These are phyloP conservation scores for Grosmannia penicillata DNA, from an alignment of 2,329 filamentous ascomycete species.

Conservation along the genomic window DNA sequence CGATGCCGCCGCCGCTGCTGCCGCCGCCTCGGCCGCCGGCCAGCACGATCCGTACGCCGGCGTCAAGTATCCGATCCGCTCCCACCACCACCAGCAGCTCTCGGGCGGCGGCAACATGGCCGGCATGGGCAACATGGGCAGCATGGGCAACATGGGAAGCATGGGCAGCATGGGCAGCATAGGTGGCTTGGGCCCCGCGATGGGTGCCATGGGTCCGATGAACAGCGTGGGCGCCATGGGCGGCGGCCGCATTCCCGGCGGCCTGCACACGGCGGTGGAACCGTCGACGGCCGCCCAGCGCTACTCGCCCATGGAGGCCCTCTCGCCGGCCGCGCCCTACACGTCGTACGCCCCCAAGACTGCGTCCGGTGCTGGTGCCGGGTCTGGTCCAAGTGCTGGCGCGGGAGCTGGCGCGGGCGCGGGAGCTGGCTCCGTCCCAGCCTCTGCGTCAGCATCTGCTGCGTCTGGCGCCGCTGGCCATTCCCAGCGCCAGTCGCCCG, in stretches of 20 bases:
- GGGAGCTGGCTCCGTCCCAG: no score
- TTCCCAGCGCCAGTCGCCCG: constrained; percentile 71
- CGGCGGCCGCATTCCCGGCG: constrained; percentile 21
- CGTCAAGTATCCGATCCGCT: constrained; percentile 73
- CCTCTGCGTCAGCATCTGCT: constrained; percentile 6
- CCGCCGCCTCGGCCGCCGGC: constrained; percentile 1
- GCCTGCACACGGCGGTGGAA: constrained; percentile 58
- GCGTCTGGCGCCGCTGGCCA: constrained; percentile 6
- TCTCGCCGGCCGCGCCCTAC: constrained; percentile 72
- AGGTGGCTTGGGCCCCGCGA: no score
- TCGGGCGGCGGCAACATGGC: constrained; percentile 28
- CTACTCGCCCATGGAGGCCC: constrained; percentile 89
- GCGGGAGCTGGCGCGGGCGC: no score
- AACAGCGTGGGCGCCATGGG: neutral
- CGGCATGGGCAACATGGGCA: no score
- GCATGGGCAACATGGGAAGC: no score
- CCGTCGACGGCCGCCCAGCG: constrained; percentile 74
- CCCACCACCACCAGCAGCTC: constrained; percentile 61
- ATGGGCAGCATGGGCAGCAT: no score
- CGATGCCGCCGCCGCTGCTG: constrained; percentile 34
- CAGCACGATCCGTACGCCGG: constrained; percentile 62
- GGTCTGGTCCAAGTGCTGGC: no score
- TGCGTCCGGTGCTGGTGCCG: no score
- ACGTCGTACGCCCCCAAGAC: constrained; percentile 50
- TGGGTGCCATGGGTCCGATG: no score